Conservation (phyloP, 352 stramenopile genomes). For the Phytophthora hibernalis region DNA sequence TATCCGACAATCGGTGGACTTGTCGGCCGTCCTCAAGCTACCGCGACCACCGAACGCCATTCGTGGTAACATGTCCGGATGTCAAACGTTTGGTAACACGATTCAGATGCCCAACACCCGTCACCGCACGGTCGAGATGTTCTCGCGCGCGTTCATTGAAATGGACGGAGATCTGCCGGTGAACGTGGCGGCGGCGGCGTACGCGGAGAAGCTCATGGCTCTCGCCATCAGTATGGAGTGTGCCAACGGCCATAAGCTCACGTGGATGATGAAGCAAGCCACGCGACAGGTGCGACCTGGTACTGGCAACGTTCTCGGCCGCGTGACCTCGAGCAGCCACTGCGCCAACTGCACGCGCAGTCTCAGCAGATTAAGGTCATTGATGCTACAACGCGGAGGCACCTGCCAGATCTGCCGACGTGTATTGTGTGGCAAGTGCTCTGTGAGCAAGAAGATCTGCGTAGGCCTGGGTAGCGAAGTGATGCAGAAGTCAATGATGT, state of each 20-base stretch:
- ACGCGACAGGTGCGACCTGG: constrained; percentile 26
- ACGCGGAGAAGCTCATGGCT: constrained; percentile 40
- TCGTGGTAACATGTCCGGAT: constrained; percentile 45
- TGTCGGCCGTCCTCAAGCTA: constrained; percentile 35
- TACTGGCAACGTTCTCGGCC: constrained; percentile 18
- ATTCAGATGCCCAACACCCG: constrained; percentile 9
- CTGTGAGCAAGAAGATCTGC: constrained; percentile 50
- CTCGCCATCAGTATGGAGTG: constrained; percentile 47
- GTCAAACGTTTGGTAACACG: constrained; percentile 41
- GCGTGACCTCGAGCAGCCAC: constrained; percentile 28
- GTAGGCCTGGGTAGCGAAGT: constrained; percentile 35
- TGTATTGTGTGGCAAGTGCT: constrained; percentile 47
- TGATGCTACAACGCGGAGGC: constrained; percentile 36
- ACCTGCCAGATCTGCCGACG: constrained; percentile 48
- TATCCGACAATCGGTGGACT: constrained; percentile 42
- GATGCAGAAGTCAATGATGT: constrained; percentile 42
- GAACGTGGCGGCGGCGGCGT: constrained; percentile 32
- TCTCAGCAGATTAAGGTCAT: constrained; percentile 42
- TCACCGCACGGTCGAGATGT: constrained; percentile 40
- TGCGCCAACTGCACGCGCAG: constrained; percentile 44
- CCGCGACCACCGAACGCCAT: constrained; percentile 44
- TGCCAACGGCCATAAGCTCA: constrained; percentile 49
- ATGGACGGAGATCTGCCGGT: constrained; percentile 35
- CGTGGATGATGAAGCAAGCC: constrained; percentile 45
- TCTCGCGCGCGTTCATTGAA: constrained; percentile 46